Conservation (phyloP, 805 yeast species). For the Tetrapisispora taiwanensis region DNA sequence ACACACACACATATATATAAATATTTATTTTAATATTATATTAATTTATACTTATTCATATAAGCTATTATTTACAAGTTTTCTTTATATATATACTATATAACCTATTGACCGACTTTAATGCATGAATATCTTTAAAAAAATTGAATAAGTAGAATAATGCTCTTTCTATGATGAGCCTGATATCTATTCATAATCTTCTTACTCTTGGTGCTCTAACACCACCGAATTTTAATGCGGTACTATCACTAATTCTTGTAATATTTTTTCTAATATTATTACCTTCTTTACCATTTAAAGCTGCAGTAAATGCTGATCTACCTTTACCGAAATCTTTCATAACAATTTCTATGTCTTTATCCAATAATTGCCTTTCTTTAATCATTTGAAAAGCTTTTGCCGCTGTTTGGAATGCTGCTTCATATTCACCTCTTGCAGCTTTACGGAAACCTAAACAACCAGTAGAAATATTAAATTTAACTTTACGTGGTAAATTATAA, state of each 20-base stretch:
- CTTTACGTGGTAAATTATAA: conserved; percentile 69
- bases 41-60: neutral
- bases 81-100: neutral
- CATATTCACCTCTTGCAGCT: conserved; percentile 84
- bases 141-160: neutral
- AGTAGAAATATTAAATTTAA: conserved; percentile 56
- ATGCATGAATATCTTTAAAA: neutral
- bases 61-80: conserved; percentile 1
- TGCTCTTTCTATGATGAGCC: too few relatives aligned
- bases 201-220: conserved; percentile 72
- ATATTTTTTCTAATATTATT: conserved; percentile 52
- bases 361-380: conserved; percentile 47
- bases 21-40: neutral
- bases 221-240: conserved; percentile 89
- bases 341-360: conserved; percentile 62
- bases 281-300: conserved; percentile 86
- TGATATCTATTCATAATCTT: conserved; percentile 39
- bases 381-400: conserved; percentile 62
- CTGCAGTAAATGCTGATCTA: conserved; percentile 74
- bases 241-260: conserved; percentile 63
- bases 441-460: conserved; percentile 87
- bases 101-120: neutral
- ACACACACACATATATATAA: too few relatives aligned
- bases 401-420: conserved; percentile 81
- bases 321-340: conserved; percentile 83